Base-by-base conservation (phyloP, 108 stramenopile genomes). In the Skeletonema marinoi region DNA sequence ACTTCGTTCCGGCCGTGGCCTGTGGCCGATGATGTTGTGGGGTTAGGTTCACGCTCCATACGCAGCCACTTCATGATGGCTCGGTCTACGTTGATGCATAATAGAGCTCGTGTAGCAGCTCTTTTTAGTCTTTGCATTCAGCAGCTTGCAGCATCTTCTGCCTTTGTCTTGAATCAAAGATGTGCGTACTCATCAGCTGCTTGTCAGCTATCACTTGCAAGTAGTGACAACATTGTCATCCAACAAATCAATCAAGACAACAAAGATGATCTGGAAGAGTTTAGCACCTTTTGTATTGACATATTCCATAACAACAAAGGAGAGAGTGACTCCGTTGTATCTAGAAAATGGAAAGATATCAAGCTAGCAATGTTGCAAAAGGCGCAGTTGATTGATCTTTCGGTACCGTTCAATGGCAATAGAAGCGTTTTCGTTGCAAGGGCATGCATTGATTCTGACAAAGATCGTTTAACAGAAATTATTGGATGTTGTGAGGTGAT, bases 401-500 rank as follows among this genome's bases (percentile, higher is more conserved):
- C 70, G 71, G 31, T 74, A 74, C 68, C 32, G 54, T 38, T 38
- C 29, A 19, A 56, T 56, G 75, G 66, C 13, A 65, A 76, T 60
- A 59, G 81, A 68, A 71, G 69, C 65, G 65, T 82, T 25, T 82
- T 76, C 67, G 51, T 82, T 68, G 81, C 81, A 46, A 75, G 61
- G 62, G 62, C 29, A 14, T 46, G 32, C 8, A 68, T 17, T 21
- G 10, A 21, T 19, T 16, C 25, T 33, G 17, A 38, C 70, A 59
- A 60, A 7, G 29, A 19, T 48, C 1, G 7, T 32, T 9, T 70
- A 7, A 11, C 32, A 38, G 54, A 60, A 14, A 81, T 81, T 29
- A 35, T 81, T 8, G 81, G 81, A 32, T 81, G 74, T 59, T 81
- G 74, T 50, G 81, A 81, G 61, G 74, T 75, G 8, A 81, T 75